Evolutionary conservation across 345 rosid genomes (phyloP).

Genomic region (Isatis tinctoria): DNA sequence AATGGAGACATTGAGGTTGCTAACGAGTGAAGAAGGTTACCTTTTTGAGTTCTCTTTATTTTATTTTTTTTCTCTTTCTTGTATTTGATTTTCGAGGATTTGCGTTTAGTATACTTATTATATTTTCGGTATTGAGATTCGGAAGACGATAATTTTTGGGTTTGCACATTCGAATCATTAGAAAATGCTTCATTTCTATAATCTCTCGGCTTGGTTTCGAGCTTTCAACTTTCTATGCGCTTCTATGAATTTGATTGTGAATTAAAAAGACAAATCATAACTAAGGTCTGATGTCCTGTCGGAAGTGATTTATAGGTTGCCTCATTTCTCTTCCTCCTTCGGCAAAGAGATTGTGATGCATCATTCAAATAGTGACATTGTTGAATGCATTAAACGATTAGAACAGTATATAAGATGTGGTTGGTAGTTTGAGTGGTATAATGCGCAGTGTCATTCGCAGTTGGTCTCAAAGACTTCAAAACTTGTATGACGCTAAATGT

Average conservation of each 20-base stretch:
- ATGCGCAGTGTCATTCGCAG: neutral
- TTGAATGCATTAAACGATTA: neutral
- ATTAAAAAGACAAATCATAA: neutral
- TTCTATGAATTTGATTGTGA: neutral
- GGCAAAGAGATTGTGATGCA: neutral
- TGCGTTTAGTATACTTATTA: neutral
- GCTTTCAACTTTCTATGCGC: neutral
- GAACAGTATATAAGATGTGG: neutral
- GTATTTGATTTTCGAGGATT: too few species aligned
- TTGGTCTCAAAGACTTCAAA: neutral
- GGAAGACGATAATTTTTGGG: neutral
- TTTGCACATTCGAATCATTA: constrained; percentile 12
- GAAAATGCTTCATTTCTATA: neutral
- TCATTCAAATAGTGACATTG: neutral
- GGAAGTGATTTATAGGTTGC: neutral
- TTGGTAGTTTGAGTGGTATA: neutral
- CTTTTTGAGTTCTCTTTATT: neutral
- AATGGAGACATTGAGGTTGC: constrained; percentile 52
- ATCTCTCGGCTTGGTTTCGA: neutral
- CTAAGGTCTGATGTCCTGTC: neutral
- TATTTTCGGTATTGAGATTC: neutral
- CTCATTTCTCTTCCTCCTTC: neutral
- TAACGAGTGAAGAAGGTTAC: constrained; percentile 28
- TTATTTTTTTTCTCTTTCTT: neutral
- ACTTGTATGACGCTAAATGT: neutral